Evolutionary conservation across 208 protist species (phyloP).

Genomic region (Trypanosoma boissoni): DNA sequence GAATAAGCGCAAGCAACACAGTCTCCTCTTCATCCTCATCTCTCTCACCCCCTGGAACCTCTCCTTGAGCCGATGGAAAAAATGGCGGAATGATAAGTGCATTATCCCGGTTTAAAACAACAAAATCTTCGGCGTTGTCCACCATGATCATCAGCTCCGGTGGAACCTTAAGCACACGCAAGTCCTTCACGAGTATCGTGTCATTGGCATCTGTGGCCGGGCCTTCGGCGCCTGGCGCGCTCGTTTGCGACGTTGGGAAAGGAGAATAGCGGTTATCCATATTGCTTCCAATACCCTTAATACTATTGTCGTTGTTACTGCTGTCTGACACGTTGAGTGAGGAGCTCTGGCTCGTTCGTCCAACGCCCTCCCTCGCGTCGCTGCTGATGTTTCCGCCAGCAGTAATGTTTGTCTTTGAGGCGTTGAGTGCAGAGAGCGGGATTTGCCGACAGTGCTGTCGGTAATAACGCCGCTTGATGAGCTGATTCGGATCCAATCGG

Average conservation of each 20-base stretch:
- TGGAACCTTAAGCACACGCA: conserved; percentile 79
- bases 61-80: conserved; percentile 37
- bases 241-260: conserved; percentile 47
- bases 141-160: conserved; percentile 84
- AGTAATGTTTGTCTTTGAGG: background rate
- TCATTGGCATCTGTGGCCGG: no score
- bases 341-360: no score
- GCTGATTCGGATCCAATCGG: conserved; percentile 72
- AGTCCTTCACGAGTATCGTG: conserved; percentile 74
- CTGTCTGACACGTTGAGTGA: no score
- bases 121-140: conserved; percentile 83
- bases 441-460: conserved; percentile 75
- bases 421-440: conserved; percentile 33
- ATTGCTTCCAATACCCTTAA: background rate
- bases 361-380: background rate
- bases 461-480: conserved; percentile 71
- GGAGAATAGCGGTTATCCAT: conserved; percentile 1
- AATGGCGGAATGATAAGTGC: conserved; percentile 75
- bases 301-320: no score
- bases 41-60: conserved; percentile 5
- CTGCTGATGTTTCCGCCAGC: background rate
- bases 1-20: conserved; percentile 66
- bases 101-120: conserved; percentile 74
- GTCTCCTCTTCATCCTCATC: conserved; percentile 42
- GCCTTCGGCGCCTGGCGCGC: no score